phyloP scores from a whole-genome alignment of 2,329 filamentous ascomycete genomes.

The Aspergillus tamarii region DNA sequence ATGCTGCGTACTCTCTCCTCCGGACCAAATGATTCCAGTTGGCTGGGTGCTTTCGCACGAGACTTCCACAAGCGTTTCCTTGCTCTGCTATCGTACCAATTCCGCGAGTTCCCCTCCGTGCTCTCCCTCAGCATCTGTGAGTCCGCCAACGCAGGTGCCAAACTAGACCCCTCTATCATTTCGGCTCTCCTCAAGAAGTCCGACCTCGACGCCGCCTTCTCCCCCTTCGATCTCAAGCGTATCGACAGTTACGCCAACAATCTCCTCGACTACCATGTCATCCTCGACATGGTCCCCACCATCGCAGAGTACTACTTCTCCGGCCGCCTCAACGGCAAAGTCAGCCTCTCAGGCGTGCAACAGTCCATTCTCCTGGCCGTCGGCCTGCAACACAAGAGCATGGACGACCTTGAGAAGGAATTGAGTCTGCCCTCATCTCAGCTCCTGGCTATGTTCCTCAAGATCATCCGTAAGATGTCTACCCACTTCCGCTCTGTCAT shows the following conservation, averaged over 20 bases:
- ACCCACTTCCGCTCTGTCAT: constrained; percentile 76
- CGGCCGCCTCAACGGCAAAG: constrained; percentile 66
- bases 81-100: constrained; percentile 86
- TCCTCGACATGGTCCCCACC: constrained; percentile 85
- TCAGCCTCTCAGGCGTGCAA: constrained; percentile 81
- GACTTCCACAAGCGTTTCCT: constrained; percentile 97
- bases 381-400: constrained; percentile 85
- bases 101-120: constrained; percentile 76
- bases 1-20: constrained; percentile 81
- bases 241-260: constrained; percentile 95
- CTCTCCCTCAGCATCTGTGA: constrained; percentile 87
- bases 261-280: constrained; percentile 96
- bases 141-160: constrained; percentile 73
- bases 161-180: constrained; percentile 62
- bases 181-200: constrained; percentile 66
- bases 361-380: constrained; percentile 85
- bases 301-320: constrained; percentile 85
- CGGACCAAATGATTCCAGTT: constrained; percentile 68
- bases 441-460: constrained; percentile 94
- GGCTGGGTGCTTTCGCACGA: constrained; percentile 86
- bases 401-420: constrained; percentile 80
- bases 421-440: constrained; percentile 74
- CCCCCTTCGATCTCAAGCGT: constrained; percentile 92
- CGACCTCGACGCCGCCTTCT: constrained; percentile 77
- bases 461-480: constrained; percentile 87